These are phyloP conservation scores for Fusarium drepaniforme DNA, from an alignment of 2,329 filamentous ascomycete species.

Conservation along the genomic window DNA sequence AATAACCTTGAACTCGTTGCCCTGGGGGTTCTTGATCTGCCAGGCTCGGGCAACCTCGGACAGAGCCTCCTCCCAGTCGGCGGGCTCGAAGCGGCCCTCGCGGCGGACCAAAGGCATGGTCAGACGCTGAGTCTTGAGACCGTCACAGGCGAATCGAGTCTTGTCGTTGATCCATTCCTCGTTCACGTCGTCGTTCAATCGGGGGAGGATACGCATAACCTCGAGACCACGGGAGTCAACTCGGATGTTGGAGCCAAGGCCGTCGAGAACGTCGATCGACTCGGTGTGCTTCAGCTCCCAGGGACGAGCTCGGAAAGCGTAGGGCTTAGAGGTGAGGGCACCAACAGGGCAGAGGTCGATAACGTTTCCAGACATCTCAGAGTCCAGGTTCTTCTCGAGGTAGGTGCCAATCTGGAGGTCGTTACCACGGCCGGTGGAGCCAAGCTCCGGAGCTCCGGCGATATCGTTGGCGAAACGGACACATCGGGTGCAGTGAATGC, in stretches of 20 bases:
- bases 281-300: slow-evolving; percentile 98
- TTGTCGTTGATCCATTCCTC: slow-evolving; percentile 99
- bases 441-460: slow-evolving; percentile 94
- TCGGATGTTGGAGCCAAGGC: slow-evolving; percentile 92
- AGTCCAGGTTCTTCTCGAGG: slow-evolving; percentile 92
- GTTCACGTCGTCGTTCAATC: slow-evolving; percentile 97
- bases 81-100: slow-evolving; percentile 91
- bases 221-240: slow-evolving; percentile 94
- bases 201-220: slow-evolving; percentile 93
- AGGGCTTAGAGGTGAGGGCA: slow-evolving; percentile 96
- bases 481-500: slow-evolving; percentile 98
- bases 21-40: slow-evolving; percentile 82
- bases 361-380: slow-evolving; percentile 95
- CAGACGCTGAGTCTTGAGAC: slow-evolving; percentile 93
- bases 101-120: slow-evolving; percentile 92
- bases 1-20: slow-evolving; percentile 95
- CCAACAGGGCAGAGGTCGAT: slow-evolving; percentile 98
- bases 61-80: slow-evolving; percentile 95
- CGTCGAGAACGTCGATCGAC: slow-evolving; percentile 94
- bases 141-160: slow-evolving; percentile 95
- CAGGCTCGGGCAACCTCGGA: slow-evolving; percentile 87
- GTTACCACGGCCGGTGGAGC: slow-evolving; percentile 94
- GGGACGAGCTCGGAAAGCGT: slow-evolving; percentile 94
- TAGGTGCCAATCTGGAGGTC: slow-evolving; percentile 99
- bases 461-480: slow-evolving; percentile 98